Base-by-base conservation (phyloP, 768 basidiomycete genomes). In the Rhizopogon rudus region DNA sequence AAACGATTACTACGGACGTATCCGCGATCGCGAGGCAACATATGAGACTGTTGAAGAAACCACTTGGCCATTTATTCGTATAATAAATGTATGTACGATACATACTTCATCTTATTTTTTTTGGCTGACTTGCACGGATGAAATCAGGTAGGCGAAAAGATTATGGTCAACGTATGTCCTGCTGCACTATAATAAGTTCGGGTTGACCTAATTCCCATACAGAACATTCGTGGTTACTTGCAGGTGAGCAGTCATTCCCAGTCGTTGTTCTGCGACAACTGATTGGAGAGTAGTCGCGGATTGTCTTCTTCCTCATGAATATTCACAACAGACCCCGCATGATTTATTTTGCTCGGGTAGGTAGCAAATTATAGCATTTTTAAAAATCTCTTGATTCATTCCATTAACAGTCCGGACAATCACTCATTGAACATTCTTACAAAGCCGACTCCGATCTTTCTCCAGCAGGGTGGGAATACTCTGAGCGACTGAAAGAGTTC, bases 241-340 rank as follows among this genome's bases (percentile, higher is more conserved):
- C 91, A 93, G 72, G 88, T 88, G 56, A 37, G 74, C 17, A 33
- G 20, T 29, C 16, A 43, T 31, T 17, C 28, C 16, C 13, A 22
- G 20, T 49, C 20, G 44, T 56, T 9, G 20, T 37, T 22, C 16
- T 3, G 2, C 9, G 8, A 37, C 46, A 6, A 55, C 62, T 6
- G 61, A 51, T 46, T 41, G 52, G 1, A 40, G 49, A 62, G 14
- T 71, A 98, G 86, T 93, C 93, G 2, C 77, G 96, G 57, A 94
- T 98, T 56, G 91, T 98, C 25, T 99, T 98, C 79, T 98, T 97
- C 79, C 77, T 99, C 44, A 98, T 98, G 97, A 99, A 99, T 69
- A 98, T 99, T 46, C 96, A 99, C 73, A 98, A 94, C 65, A 80
- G 81, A 59, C 90, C 86, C 67, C 80, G 96, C 20, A 93, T 88